phyloP scores from a whole-genome alignment of 2,329 filamentous ascomycete genomes.

The Aspergillus phoenicis region DNA sequence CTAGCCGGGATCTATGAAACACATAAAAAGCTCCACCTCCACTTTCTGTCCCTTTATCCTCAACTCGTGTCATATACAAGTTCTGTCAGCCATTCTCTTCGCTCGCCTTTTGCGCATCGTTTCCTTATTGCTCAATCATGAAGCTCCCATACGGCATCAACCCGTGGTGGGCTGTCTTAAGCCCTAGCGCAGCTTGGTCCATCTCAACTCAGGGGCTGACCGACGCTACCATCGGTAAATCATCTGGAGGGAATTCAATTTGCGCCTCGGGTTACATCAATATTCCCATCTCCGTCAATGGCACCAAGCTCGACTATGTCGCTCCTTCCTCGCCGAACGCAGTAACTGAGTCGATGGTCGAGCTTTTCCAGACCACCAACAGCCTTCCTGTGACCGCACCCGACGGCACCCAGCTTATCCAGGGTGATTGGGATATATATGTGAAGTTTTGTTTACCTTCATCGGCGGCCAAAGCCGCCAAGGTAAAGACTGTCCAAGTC shows the following conservation, averaged over 20 bases:
- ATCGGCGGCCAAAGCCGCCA: neutral
- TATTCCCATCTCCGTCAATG: neutral
- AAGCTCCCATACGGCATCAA: neutral
- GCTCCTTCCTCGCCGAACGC: neutral
- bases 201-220: neutral
- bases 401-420: neutral
- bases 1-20: neutral
- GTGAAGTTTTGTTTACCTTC: neutral
- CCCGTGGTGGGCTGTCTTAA: neutral
- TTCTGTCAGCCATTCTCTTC: neutral
- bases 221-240: neutral
- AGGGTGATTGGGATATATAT: neutral
- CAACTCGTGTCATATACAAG: neutral
- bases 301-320: neutral
- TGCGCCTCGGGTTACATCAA: neutral
- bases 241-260: neutral
- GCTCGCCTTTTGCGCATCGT: neutral
- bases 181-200: neutral
- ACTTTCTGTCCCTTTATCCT: neutral
- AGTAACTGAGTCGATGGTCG: neutral
- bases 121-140: neutral
- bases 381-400: neutral
- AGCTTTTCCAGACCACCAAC: neutral
- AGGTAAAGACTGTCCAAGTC: neutral
- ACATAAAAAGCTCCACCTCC: neutral